Conservation (phyloP, 495 filamentous ascomycete species). For the Aspergillus biplanus region DNA sequence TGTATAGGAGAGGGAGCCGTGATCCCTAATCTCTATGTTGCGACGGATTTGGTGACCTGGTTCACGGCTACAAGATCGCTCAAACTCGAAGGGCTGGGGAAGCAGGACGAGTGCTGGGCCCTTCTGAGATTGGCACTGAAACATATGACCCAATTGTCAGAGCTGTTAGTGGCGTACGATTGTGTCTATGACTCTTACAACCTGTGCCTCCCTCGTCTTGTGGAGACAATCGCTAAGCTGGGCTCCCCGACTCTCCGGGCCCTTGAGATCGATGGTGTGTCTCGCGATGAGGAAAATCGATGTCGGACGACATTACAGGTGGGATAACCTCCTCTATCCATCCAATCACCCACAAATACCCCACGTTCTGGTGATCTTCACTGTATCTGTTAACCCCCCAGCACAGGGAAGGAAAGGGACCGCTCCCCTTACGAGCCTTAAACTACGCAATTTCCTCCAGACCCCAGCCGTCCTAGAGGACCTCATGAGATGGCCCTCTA, state of each 20-base stretch:
- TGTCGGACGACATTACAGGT: neutral
- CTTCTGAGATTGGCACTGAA: neutral
- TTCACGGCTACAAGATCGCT: neutral
- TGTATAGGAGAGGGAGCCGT: neutral
- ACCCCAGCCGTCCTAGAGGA: neutral
- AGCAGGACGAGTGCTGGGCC: neutral
- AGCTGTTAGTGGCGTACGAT: neutral
- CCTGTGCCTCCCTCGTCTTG: neutral
- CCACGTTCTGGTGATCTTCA: neutral
- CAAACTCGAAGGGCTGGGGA: neutral
- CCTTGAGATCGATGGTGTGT: slow-evolving; percentile 2
- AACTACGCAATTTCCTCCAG: neutral
- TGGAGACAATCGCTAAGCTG: slow-evolving; percentile 4
- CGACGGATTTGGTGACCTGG: slow-evolving; percentile 3
- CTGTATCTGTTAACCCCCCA: neutral
- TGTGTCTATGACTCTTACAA: neutral
- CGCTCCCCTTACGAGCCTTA: neutral
- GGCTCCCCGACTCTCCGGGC: neutral
- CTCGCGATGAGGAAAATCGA: neutral
- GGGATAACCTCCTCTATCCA: neutral
- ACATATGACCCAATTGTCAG: neutral
- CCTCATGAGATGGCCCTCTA: slow-evolving; percentile 1
- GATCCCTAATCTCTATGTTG: neutral
- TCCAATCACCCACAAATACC: neutral
- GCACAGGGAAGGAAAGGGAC: slow-evolving; percentile 3